Conservation (phyloP, 306 rosid species). For the Erythrophleum fordii region DNA sequence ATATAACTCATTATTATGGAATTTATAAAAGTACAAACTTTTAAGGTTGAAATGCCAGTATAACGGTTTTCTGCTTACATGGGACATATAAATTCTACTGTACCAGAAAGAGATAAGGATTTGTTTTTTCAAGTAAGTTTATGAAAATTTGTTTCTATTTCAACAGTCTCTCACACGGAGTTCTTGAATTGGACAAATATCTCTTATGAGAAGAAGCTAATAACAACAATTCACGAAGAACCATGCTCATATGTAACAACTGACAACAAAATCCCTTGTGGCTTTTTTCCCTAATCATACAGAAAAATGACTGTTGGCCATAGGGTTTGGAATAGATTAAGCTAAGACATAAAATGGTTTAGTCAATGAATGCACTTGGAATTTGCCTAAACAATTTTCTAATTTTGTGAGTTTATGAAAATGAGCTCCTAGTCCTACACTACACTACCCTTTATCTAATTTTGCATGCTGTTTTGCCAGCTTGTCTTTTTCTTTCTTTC, state of each 20-base stretch:
- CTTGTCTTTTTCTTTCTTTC: not conserved
- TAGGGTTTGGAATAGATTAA: not conserved
- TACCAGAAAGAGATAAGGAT: not conserved
- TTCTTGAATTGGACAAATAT: conserved; percentile 19
- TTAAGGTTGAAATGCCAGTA: conserved; percentile 2
- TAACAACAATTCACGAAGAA: conserved; percentile 14
- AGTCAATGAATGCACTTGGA: not conserved
- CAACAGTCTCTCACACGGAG: not conserved
- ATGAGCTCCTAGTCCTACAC: conserved; percentile 2
- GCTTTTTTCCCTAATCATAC: not conserved
- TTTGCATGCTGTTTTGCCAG: not conserved
- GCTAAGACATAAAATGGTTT: conserved; percentile 5
- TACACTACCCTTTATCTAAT: not conserved
- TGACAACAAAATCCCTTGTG: conserved; percentile 11
- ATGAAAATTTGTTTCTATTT: conserved; percentile 7
- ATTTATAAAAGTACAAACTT: not conserved
- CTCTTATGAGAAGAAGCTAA: not conserved
- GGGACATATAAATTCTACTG: not conserved
- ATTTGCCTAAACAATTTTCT: not conserved
- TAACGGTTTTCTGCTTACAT: not conserved
- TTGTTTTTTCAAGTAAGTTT: conserved; percentile 5
- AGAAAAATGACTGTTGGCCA: not conserved
- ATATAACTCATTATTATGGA: not conserved
- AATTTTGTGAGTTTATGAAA: conserved; percentile 17
- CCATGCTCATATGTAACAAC: conserved; percentile 5